These are phyloP conservation scores for Calendula officinalis DNA, from an alignment of 129 eudicot species.

Conservation along the genomic window DNA sequence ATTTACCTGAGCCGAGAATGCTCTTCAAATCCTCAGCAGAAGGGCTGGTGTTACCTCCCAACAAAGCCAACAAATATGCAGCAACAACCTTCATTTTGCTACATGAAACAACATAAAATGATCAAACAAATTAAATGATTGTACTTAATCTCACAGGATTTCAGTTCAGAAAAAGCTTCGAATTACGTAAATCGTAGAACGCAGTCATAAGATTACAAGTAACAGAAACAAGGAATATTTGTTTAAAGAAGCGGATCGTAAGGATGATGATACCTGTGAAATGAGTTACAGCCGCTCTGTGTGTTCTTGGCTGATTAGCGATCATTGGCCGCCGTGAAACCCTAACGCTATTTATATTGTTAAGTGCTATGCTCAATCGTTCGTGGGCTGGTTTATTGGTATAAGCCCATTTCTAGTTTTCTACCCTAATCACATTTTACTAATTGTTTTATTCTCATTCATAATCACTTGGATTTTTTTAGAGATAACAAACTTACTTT, in stretches of 20 bases:
- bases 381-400: neutral
- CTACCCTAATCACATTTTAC: no score
- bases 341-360: conserved; percentile 12
- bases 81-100: conserved; percentile 62
- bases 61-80: conserved; percentile 65
- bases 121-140: no score
- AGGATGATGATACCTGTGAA: neutral
- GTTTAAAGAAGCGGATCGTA: neutral
- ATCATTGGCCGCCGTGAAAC: neutral
- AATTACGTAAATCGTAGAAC: no score
- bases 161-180: neutral
- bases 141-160: neutral
- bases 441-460: no score
- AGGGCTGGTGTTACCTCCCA: conserved; percentile 68
- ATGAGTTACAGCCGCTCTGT: neutral
- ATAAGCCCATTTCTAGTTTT: neutral
- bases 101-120: neutral
- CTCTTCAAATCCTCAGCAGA: conserved; percentile 47
- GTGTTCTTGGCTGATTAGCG: neutral
- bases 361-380: neutral
- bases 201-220: no score
- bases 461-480: no score
- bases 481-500: no score
- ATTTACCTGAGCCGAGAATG: conserved; percentile 56
- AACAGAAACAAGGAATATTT: neutral